Evolutionary conservation across 768 basidiomycete species (phyloP).

Genomic region (Serendipita vermifera): DNA sequence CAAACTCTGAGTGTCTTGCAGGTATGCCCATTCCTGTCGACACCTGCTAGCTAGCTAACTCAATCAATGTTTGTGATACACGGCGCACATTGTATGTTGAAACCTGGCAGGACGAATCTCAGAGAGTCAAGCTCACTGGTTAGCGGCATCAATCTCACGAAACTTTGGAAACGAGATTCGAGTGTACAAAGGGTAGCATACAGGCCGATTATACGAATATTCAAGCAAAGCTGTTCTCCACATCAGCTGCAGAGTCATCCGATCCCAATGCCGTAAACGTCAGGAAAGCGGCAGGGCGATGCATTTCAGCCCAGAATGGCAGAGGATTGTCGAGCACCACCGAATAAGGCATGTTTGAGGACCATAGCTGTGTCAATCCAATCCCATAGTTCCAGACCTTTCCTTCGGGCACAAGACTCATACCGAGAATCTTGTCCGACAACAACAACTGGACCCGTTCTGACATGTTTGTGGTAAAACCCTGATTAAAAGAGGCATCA

Average conservation of each 20-base stretch:
- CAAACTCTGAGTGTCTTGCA: no score
- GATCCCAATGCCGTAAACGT: slow-evolving; percentile 87
- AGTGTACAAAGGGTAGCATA: no score
- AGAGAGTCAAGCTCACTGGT: no score
- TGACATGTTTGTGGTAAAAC: slow-evolving; percentile 98
- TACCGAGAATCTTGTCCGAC: slow-evolving; percentile 90
- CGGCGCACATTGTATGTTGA: no score
- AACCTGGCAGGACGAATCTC: no score
- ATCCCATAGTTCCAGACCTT: slow-evolving; percentile 96
- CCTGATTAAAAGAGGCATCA: slow-evolving; percentile 28
- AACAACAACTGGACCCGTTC: slow-evolving; percentile 80
- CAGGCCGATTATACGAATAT: not conserved
- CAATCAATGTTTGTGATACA: no score
- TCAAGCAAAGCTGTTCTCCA: slow-evolving; percentile 88
- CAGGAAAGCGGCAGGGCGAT: slow-evolving; percentile 87
- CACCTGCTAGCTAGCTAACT: no score
- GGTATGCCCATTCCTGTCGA: no score
- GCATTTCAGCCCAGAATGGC: slow-evolving; percentile 92
- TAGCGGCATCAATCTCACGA: no score
- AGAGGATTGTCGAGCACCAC: slow-evolving; percentile 88
- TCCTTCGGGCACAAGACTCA: slow-evolving; percentile 90
- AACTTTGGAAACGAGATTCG: no score
- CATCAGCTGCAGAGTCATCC: slow-evolving; percentile 88
- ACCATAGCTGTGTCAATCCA: slow-evolving; percentile 85
- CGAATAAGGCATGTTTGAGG: slow-evolving; percentile 62